phyloP scores from a whole-genome alignment of 768 basidiomycete species.

The Porphyrellus cyaneotinctus region DNA sequence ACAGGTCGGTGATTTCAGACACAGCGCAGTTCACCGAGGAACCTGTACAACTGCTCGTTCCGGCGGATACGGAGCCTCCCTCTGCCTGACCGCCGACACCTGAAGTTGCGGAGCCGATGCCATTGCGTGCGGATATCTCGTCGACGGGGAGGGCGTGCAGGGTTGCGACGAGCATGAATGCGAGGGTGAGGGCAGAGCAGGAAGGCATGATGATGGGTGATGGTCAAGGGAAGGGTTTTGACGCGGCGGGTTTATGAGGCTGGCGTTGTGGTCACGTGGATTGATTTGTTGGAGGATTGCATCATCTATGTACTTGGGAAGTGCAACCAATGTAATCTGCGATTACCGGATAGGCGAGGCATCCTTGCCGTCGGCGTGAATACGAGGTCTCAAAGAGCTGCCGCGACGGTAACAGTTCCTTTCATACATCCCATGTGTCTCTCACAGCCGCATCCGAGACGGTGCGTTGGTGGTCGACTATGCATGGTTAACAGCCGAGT shows the following conservation, averaged over 20 bases:
- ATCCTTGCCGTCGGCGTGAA: background rate
- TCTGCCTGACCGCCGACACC: conserved; percentile 30
- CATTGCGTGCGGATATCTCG: conserved; percentile 14
- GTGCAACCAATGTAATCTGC: too few relatives aligned
- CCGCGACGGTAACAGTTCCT: conserved; percentile 6
- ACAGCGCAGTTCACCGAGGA: background rate
- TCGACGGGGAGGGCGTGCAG: conserved; percentile 29
- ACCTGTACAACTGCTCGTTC: conserved; percentile 4
- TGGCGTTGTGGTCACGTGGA: conserved; percentile 27
- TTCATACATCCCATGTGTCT: background rate
- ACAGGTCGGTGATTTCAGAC: background rate
- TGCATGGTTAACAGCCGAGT: background rate
- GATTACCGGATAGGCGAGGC: too few relatives aligned
- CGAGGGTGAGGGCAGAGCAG: conserved; percentile 20
- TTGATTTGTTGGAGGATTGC: conserved; percentile 19
- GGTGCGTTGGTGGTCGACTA: conserved; percentile 4
- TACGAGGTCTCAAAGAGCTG: conserved; percentile 8
- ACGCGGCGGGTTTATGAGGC: conserved; percentile 10
- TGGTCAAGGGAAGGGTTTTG: conserved; percentile 7
- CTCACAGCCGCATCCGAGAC: conserved; percentile 12
- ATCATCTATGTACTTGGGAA: too few relatives aligned
- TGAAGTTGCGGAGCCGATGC: conserved; percentile 6
- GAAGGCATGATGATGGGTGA: conserved; percentile 24
- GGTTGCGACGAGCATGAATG: conserved; percentile 18
- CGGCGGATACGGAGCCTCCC: conserved; percentile 33